Percentiles rank a stretch among this genome's conserved stretches.
phyloP scores from a whole-genome alignment of 805 yeast species.

The Starmerella ratchasimensis region DNA sequence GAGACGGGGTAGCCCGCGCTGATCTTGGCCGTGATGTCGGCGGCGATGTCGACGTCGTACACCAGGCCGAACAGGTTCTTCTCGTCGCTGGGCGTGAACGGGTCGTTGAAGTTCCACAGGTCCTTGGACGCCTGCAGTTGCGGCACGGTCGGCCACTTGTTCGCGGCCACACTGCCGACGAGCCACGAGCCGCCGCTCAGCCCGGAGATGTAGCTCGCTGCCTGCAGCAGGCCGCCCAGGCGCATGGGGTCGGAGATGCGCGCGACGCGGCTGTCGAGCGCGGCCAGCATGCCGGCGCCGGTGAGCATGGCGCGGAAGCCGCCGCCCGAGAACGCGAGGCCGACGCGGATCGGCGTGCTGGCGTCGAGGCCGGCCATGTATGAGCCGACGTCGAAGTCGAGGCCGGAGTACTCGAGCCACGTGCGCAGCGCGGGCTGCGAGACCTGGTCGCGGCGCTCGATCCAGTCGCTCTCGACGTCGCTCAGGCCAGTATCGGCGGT shows the following conservation, averaged over 20 bases:
- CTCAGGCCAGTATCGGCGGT: slow-evolving; percentile 4
- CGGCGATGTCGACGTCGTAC: slow-evolving; percentile 28
- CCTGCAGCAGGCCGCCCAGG: slow-evolving; percentile 61
- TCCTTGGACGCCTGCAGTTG: slow-evolving; percentile 35
- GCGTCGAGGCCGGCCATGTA: slow-evolving; percentile 11
- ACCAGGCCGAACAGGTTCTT: slow-evolving; percentile 37
- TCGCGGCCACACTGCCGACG: slow-evolving; percentile 50
- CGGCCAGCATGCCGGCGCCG: slow-evolving; percentile 76
- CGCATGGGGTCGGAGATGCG: slow-evolving; percentile 41
- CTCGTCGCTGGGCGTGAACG: slow-evolving; percentile 53
- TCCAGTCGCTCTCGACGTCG: slow-evolving; percentile 22
- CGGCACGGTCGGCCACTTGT: slow-evolving; percentile 61
- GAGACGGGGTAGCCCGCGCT: slow-evolving; percentile 57
- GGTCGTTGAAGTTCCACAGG: slow-evolving; percentile 56
- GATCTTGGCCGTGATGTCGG: slow-evolving; percentile 40
- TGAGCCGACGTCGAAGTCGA: slow-evolving; percentile 36
- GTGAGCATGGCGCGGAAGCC: slow-evolving; percentile 79
- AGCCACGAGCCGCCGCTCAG: slow-evolving; percentile 82
- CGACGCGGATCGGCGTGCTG: slow-evolving; percentile 36
- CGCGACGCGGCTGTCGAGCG: slow-evolving; percentile 51
- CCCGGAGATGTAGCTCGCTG: slow-evolving; percentile 59
- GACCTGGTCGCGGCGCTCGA: slow-evolving; percentile 20
- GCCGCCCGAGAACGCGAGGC: slow-evolving; percentile 62
- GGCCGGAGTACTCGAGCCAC: slow-evolving; percentile 34
- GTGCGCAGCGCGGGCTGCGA: slow-evolving; percentile 29